Percentiles rank a stretch among this genome's conserved stretches.
phyloP scores from a whole-genome alignment of 2,329 filamentous ascomycete species.

The Epichloe hybrida region DNA sequence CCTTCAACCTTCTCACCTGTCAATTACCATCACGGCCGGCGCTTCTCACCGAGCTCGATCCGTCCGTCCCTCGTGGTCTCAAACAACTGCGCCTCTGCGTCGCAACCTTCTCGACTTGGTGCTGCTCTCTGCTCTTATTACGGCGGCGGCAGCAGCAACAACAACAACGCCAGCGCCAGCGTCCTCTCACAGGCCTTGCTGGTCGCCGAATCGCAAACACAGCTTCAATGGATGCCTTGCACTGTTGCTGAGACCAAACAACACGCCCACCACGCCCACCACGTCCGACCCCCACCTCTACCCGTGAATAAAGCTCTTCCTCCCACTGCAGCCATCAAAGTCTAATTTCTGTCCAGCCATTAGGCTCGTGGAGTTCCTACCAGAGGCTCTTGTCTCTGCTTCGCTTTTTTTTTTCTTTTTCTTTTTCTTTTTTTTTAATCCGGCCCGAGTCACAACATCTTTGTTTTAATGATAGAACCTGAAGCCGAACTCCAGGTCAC shows the following conservation, averaged over 20 bases:
- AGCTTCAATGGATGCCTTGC: conserved; percentile 1
- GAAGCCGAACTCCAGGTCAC: conserved; percentile 36
- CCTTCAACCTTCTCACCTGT: conserved; percentile 1
- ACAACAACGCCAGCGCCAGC: not conserved
- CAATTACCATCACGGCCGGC: not conserved
- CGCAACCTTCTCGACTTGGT: not conserved
- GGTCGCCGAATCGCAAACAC: conserved; percentile 2
- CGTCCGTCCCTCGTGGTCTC: not conserved
- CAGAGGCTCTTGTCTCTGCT: conserved; percentile 4
- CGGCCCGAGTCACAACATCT: conserved; percentile 1
- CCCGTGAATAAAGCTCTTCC: not conserved
- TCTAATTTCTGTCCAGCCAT: not conserved
- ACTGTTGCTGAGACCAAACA: not conserved
- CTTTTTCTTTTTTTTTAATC: not conserved
- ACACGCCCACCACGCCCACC: not conserved
- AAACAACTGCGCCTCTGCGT: not conserved
- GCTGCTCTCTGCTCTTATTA: not conserved
- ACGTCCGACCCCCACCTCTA: not conserved
- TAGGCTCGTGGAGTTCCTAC: not conserved
- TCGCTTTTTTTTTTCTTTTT: conserved; percentile 6
- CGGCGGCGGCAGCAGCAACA: not conserved
- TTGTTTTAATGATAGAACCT: conserved; percentile 31
- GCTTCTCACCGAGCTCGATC: not conserved
- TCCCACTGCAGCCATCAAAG: not conserved
- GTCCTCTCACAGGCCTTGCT: not conserved